Conservation (phyloP, 1,284 basidiomycete genomes). For the Puccinia polysora region DNA sequence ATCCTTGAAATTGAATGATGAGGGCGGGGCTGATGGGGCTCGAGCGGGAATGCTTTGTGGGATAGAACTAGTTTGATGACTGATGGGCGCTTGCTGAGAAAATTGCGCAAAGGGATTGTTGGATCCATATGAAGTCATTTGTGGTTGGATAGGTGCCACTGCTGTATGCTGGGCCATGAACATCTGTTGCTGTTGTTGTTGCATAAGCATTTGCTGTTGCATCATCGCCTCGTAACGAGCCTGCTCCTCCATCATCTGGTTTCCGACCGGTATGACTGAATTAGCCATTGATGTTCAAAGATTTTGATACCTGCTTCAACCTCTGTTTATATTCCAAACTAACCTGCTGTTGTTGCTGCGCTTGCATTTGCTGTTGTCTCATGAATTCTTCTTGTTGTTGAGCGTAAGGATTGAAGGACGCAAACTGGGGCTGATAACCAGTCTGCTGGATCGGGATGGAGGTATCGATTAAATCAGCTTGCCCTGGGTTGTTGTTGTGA, state of each 20-base stretch:
- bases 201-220: conserved; percentile 50
- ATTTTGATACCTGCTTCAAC: neutral
- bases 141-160: conserved; percentile 55
- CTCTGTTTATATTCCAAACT: neutral
- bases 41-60: conserved; percentile 24
- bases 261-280: conserved; percentile 61
- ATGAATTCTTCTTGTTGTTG: conserved; percentile 58
- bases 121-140: conserved; percentile 66
- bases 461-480: conserved; percentile 53
- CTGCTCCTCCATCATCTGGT: conserved; percentile 57
- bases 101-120: conserved; percentile 82
- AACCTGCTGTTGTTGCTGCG: conserved; percentile 49
- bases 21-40: conserved; percentile 51
- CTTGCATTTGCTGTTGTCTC: conserved; percentile 49
- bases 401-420: conserved; percentile 58
- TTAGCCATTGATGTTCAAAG: no score
- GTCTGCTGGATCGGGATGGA: conserved; percentile 54
- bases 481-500: conserved; percentile 52
- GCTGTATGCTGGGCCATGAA: conserved; percentile 53
- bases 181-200: conserved; percentile 54
- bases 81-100: conserved; percentile 43
- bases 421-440: conserved; percentile 57
- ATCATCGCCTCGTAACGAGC: conserved; percentile 64
- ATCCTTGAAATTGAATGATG: conserved; percentile 51
- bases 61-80: conserved; percentile 27